Evolutionary conservation across 2,329 filamentous ascomycete genomes (phyloP).

Genomic region (Fusarium graminum): DNA sequence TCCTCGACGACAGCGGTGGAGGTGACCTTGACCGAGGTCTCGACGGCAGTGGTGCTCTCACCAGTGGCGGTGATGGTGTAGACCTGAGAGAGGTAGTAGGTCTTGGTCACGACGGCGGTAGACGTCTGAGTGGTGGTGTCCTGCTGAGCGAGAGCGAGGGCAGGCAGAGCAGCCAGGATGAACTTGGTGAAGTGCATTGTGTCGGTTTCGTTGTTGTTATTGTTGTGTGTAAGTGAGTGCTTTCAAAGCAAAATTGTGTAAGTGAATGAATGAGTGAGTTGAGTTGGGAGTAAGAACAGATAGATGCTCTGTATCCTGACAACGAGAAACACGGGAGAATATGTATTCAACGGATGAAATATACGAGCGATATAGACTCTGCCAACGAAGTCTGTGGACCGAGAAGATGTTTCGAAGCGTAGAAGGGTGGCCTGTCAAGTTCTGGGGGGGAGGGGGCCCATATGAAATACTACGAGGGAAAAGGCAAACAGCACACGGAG

Average conservation of each 20-base stretch:
- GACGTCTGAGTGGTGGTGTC: conserved; percentile 62
- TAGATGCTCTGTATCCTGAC: conserved; percentile 50
- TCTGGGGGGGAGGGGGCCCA: conserved; percentile 37
- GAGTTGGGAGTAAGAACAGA: conserved; percentile 29
- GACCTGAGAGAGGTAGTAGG: conserved; percentile 64
- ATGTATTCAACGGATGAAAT: conserved; percentile 43
- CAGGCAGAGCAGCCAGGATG: conserved; percentile 64
- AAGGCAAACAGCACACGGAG: conserved; percentile 38
- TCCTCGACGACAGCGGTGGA: conserved; percentile 30
- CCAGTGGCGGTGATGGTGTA: conserved; percentile 55
- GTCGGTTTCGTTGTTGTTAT: conserved; percentile 32
- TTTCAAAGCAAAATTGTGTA: conserved; percentile 43
- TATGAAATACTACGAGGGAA: conserved; percentile 44
- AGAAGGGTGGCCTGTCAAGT: conserved; percentile 35
- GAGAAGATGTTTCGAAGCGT: conserved; percentile 43
- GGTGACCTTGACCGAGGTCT: conserved; percentile 33
- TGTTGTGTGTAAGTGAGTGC: conserved; percentile 43
- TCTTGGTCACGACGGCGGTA: conserved; percentile 65
- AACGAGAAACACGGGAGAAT: conserved; percentile 32
- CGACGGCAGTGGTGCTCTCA: conserved; percentile 51
- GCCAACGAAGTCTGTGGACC: conserved; percentile 66
- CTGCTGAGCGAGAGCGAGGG: conserved; percentile 62
- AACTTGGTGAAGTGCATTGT: conserved; percentile 59
- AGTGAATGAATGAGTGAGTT: conserved; percentile 43
- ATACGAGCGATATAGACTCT: conserved; percentile 61